These are phyloP conservation scores for Leccinum longicurvipes DNA, from an alignment of 768 basidiomycete genomes.

Conservation along the genomic window DNA sequence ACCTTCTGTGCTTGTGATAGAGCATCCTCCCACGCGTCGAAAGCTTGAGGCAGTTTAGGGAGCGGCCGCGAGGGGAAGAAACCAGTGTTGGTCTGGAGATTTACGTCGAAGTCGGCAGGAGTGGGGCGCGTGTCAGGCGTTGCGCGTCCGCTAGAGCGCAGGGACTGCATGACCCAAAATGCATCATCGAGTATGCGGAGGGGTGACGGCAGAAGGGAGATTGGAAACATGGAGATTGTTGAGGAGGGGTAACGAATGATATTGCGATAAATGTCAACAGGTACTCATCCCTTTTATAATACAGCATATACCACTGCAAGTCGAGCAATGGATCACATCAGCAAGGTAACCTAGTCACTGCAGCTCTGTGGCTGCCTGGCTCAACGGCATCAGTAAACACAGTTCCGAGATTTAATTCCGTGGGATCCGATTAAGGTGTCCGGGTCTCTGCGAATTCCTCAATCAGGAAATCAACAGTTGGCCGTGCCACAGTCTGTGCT, in stretches of 20 bases:
- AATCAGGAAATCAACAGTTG: conserved; percentile 22
- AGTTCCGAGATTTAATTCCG: conserved; percentile 21
- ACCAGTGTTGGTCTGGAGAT: conserved; percentile 53
- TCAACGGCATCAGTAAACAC: conserved; percentile 34
- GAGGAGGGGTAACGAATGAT: not conserved
- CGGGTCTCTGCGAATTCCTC: conserved; percentile 3
- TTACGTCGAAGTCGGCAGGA: conserved; percentile 51
- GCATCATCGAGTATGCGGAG: conserved; percentile 48
- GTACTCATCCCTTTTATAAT: conserved; percentile 31
- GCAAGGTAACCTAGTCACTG: conserved; percentile 33
- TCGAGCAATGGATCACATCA: conserved; percentile 27
- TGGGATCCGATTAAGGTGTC: conserved; percentile 20
- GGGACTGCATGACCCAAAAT: conserved; percentile 44
- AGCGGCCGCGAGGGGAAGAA: conserved; percentile 77
- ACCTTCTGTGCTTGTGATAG: conserved; percentile 50
- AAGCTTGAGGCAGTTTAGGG: conserved; percentile 50
- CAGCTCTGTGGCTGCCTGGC: conserved; percentile 30
- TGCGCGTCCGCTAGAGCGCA: conserved; percentile 33
- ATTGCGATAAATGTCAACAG: conserved; percentile 5
- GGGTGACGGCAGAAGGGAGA: conserved; percentile 51
- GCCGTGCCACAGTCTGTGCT: conserved; percentile 23
- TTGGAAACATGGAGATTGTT: conserved; percentile 23
- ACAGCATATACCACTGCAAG: conserved; percentile 31
- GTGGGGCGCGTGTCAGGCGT: conserved; percentile 32
- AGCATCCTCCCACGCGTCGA: conserved; percentile 68